Percentiles rank a stretch among this genome's conserved stretches.
Evolutionary conservation across 1,139 yeast species (phyloP).

Genomic region (Kurtzmaniella quercitrusa): DNA sequence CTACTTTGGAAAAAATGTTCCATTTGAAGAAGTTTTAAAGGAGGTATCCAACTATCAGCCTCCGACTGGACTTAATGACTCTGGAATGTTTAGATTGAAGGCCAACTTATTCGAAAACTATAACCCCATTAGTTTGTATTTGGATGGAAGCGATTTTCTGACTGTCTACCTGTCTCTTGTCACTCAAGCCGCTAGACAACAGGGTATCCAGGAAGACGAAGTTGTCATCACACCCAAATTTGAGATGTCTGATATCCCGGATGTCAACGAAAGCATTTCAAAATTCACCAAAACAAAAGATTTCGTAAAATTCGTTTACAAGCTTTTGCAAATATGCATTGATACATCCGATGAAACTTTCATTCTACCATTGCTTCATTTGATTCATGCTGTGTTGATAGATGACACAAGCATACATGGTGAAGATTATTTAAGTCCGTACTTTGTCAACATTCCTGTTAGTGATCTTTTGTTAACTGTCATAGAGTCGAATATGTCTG

Average conservation of each 20-base stretch:
- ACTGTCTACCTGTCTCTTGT: slow-evolving; percentile 29
- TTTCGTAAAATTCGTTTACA: slow-evolving; percentile 56
- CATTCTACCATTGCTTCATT: slow-evolving; percentile 58
- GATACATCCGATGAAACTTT: slow-evolving; percentile 48
- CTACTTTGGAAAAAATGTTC: slow-evolving; percentile 28
- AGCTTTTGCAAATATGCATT: slow-evolving; percentile 49
- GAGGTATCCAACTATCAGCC: slow-evolving; percentile 41
- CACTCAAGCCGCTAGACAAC: slow-evolving; percentile 21
- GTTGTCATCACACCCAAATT: slow-evolving; percentile 35
- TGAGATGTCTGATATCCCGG: slow-evolving; percentile 31
- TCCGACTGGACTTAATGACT: slow-evolving; percentile 36
- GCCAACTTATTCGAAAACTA: slow-evolving; percentile 28
- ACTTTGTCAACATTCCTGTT: slow-evolving; percentile 53
- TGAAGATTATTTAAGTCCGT: slow-evolving; percentile 30
- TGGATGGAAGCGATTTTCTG: slow-evolving; percentile 33
- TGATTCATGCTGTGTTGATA: slow-evolving; percentile 58
- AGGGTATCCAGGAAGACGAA: slow-evolving; percentile 34
- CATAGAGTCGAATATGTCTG: slow-evolving; percentile 48
- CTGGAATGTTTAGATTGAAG: slow-evolving; percentile 44
- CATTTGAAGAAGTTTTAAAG: slow-evolving; percentile 33
- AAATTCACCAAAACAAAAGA: slow-evolving; percentile 46
- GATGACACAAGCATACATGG: slow-evolving; percentile 50
- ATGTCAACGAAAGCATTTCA: slow-evolving; percentile 40
- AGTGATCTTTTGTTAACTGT: slow-evolving; percentile 51
- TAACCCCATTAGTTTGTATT: slow-evolving; percentile 36